Evolutionary conservation across 2,329 filamentous ascomycete species (phyloP).

Genomic region (Phoma sp.): DNA sequence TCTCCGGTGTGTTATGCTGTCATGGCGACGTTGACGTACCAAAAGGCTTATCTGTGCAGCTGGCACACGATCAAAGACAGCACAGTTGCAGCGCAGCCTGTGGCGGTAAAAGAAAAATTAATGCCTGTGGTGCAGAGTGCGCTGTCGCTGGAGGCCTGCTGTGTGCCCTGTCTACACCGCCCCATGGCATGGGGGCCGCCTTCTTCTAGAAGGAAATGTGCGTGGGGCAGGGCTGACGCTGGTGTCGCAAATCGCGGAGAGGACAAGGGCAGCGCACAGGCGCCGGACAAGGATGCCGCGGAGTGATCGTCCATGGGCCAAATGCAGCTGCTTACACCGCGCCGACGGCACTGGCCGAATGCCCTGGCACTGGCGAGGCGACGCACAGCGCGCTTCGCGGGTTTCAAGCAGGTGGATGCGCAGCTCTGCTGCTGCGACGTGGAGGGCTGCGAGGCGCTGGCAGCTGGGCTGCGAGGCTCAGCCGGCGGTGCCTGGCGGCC

Average conservation of each 20-base stretch:
- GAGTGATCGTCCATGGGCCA: slow-evolving; percentile 1
- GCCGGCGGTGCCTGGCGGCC: slow-evolving; percentile 21
- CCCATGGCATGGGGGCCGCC: not conserved
- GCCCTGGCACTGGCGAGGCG: not conserved
- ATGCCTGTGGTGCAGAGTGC: not conserved
- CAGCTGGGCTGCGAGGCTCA: not conserved
- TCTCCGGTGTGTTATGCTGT: slow-evolving; percentile 15
- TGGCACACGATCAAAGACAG: not conserved
- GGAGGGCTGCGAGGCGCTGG: slow-evolving; percentile 1
- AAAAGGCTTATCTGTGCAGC: not conserved
- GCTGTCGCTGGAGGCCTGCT: not conserved
- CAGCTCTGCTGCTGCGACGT: slow-evolving; percentile 1
- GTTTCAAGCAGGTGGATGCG: slow-evolving; percentile 9
- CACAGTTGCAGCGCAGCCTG: not conserved
- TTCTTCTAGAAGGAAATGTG: slow-evolving; percentile 12
- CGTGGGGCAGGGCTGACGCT: slow-evolving; percentile 21
- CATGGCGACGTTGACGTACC: slow-evolving; percentile 4
- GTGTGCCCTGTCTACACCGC: slow-evolving; percentile 7
- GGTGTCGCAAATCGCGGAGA: slow-evolving; percentile 18
- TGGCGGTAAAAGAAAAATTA: not conserved
- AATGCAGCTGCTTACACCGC: not conserved
- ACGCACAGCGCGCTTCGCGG: slow-evolving; percentile 3
- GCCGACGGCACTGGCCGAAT: not conserved
- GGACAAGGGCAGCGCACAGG: not conserved
- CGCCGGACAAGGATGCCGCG: slow-evolving; percentile 2